Conservation (phyloP, 2,329 filamentous ascomycete species). For the Penicillium sp. region DNA sequence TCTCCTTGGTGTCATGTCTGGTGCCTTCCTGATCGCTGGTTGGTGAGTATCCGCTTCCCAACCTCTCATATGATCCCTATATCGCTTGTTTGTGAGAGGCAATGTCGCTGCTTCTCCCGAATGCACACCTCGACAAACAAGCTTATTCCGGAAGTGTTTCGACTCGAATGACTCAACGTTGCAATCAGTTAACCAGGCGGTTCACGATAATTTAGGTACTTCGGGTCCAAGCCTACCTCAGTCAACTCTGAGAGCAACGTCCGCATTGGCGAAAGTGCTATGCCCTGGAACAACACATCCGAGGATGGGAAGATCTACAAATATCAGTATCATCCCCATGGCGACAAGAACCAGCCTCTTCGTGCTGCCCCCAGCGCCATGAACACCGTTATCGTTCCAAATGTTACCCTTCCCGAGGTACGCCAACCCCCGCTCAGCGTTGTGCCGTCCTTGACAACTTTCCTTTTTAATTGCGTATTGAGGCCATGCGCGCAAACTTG, state of each 20-base stretch:
- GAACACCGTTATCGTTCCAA: slow-evolving; percentile 90
- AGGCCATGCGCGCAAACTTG: too few species aligned
- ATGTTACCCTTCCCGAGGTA: slow-evolving; percentile 89
- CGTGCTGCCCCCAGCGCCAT: slow-evolving; percentile 92
- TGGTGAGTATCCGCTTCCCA: slow-evolving; percentile 51
- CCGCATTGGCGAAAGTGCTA: slow-evolving; percentile 69
- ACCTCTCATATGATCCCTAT: slow-evolving; percentile 9
- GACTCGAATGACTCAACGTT: not conserved
- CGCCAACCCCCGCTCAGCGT: slow-evolving; percentile 23
- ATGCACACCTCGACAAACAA: too few species aligned
- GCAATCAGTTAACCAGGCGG: slow-evolving; percentile 11
- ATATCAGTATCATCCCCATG: slow-evolving; percentile 81
- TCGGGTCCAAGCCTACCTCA: slow-evolving; percentile 80
- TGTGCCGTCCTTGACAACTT: too few species aligned
- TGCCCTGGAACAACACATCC: slow-evolving; percentile 82
- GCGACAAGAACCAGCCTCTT: slow-evolving; percentile 69
- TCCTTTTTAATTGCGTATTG: too few species aligned
- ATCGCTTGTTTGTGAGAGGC: too few species aligned
- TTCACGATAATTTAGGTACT: slow-evolving; percentile 36
- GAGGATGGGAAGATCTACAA: slow-evolving; percentile 63
- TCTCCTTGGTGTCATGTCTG: slow-evolving; percentile 85
- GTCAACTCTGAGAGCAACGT: slow-evolving; percentile 78
- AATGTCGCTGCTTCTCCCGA: too few species aligned
- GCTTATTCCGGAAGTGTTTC: too few species aligned
- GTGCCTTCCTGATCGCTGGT: slow-evolving; percentile 81